A percentile compares a stretch with the other conserved stretches of the same genome.
Conservation (phyloP, 1,284 basidiomycete species). For the Cutaneotrichosporon cavernicola region DNA sequence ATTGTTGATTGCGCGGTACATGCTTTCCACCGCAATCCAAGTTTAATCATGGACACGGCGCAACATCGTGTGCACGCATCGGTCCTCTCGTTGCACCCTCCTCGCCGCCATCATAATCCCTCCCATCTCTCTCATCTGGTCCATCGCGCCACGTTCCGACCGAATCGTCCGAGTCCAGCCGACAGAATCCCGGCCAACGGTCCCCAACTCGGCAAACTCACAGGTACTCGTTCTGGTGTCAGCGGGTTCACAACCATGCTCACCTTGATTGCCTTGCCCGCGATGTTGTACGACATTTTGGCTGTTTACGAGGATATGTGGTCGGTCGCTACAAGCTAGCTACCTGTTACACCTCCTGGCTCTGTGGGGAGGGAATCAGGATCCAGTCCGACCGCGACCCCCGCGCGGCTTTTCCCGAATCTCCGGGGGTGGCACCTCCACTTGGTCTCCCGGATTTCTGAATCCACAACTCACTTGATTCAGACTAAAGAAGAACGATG, state of each 20-base stretch:
- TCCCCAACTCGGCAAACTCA: constrained; percentile 25
- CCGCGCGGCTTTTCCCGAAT: constrained; percentile 11
- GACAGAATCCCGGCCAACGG: not conserved
- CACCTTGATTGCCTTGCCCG: constrained; percentile 53
- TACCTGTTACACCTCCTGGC: too few relatives aligned
- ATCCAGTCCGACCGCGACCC: constrained; percentile 6
- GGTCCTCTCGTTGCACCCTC: too few relatives aligned
- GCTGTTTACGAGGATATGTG: constrained; percentile 11
- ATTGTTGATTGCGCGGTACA: not conserved
- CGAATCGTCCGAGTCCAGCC: not conserved
- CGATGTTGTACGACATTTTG: constrained; percentile 54
- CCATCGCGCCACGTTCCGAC: too few relatives aligned
- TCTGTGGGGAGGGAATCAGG: too few relatives aligned
- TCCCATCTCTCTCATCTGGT: too few relatives aligned
- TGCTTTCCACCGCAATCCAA: too few relatives aligned
- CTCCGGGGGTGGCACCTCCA: constrained; percentile 11
- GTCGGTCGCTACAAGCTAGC: not conserved
- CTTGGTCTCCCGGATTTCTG: not conserved
- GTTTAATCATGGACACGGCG: too few relatives aligned
- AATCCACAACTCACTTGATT: not conserved
- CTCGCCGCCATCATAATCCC: too few relatives aligned
- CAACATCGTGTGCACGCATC: too few relatives aligned
- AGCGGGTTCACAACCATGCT: constrained; percentile 13
- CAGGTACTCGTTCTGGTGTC: constrained; percentile 48
- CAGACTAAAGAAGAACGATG: constrained; percentile 22